Base-by-base conservation (phyloP, 1,139 yeast genomes). In the Meyerozyma guilliermondii region DNA sequence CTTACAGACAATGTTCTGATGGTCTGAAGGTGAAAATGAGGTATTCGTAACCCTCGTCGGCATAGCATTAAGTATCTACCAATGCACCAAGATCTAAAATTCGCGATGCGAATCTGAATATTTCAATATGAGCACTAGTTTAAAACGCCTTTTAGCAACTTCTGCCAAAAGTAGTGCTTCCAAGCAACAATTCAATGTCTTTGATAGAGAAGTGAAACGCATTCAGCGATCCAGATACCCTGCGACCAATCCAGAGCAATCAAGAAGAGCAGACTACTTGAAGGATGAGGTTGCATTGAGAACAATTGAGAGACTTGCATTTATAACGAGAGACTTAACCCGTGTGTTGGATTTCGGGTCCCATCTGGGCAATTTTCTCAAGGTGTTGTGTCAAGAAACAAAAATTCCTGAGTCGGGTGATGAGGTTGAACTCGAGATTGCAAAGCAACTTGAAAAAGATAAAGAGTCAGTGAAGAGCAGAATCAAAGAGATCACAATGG, bases 241-340 rank as follows among this genome's bases (percentile, higher is more conserved):
- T 50, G 11, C 42, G 46, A 33, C 43, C 39, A 41, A 46, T 49
- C 26, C 53, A 47, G 29, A 23, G 44, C 36, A 60, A 35, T 78
- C 87, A 16, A 63, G 80, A 23, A 70, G 76, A 50, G 86, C 78
- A n/a, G 95, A 87, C 49, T 87, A 87, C 56, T 63, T 87, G 31
- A 70, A 88, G 41, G 83, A 84, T 55, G 95, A 86, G 56, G 79
- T 86, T 11, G 91, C 94, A 1, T 56, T 68, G 20, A 77, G 87
- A 45, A 81, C 91, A 24, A 77, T 86, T 24, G 95, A 87, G 53
- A 69, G 96, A 46, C 62, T 87, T 41, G 82, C 89, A 3, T 85
- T 85, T 56, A 76, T 87, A 39, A 81, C 86, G 34, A 68, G 92
- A 43, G 75, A 76, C 26, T 81, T 87, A 52, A 68, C 74, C 14